Evolutionary conservation across 208 protist genomes (phyloP).

Genomic region (Trypanosoma vivax): DNA sequence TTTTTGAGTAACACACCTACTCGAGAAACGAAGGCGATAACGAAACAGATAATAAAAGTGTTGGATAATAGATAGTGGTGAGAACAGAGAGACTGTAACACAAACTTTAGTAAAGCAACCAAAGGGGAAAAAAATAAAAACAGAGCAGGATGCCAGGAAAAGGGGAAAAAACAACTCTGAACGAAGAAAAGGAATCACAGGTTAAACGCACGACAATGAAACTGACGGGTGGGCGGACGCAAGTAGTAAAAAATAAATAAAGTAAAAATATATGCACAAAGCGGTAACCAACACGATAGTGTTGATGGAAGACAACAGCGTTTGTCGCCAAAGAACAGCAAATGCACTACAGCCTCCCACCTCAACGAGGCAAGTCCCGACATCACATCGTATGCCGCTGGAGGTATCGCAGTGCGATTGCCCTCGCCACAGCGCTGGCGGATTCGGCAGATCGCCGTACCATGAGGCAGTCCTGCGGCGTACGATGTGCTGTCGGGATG

Average conservation of each 20-base stretch:
- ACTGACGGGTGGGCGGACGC: not conserved
- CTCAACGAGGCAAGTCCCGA: not conserved
- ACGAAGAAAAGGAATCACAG: not conserved
- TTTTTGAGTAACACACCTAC: no score
- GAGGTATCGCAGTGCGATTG: conserved; percentile 51
- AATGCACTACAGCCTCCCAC: no score
- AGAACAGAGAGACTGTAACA: not conserved
- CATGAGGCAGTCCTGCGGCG: conserved; percentile 60
- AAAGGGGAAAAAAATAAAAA: not conserved
- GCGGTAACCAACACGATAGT: no score
- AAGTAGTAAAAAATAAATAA: not conserved
- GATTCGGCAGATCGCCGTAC: conserved; percentile 47
- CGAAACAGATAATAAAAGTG: no score
- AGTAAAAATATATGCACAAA: no score
- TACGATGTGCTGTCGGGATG: conserved; percentile 40
- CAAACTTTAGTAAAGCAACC: not conserved
- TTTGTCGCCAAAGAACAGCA: no score
- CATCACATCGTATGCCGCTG: conserved; percentile 22
- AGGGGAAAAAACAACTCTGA: not conserved
- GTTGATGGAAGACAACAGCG: no score
- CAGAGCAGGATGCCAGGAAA: not conserved
- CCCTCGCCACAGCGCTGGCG: conserved; percentile 41
- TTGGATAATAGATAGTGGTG: no score
- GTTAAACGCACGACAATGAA: not conserved
- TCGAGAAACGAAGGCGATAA: no score